Percentiles rank a stretch among this genome's conserved stretches.
These are phyloP conservation scores for Globisporangium rhizosaccharum DNA, from an alignment of 352 stramenopile genomes.

Conservation along the genomic window DNA sequence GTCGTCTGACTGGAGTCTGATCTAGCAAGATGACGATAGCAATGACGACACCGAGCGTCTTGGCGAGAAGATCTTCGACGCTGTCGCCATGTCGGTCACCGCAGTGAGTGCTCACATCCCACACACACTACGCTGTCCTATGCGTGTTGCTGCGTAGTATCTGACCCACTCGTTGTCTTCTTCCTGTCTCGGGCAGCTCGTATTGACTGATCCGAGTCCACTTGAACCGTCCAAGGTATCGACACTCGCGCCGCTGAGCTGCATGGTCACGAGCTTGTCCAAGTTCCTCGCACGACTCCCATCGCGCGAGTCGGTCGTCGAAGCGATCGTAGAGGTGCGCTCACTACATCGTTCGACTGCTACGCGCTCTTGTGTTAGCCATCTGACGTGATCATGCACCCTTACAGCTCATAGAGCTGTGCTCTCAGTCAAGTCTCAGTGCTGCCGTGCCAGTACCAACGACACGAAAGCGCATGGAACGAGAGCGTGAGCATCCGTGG, in stretches of 20 bases:
- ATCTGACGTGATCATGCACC: too few species aligned
- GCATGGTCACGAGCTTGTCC: conserved; percentile 5
- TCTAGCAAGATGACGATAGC: conserved; percentile 5
- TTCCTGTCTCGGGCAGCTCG: background rate
- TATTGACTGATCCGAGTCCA: background rate
- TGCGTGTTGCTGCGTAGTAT: background rate
- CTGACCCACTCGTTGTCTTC: background rate
- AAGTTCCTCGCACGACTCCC: conserved; percentile 1
- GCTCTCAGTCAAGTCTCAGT: background rate
- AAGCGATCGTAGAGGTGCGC: conserved; percentile 9
- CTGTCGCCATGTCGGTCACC: conserved; percentile 21
- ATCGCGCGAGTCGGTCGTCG: background rate
- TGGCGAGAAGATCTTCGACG: conserved; percentile 16
- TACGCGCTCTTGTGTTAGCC: too few species aligned
- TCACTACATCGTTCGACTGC: too few species aligned
- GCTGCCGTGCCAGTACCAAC: background rate
- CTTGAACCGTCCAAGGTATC: background rate
- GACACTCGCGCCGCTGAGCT: background rate
- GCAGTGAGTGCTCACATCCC: conserved; percentile 8
- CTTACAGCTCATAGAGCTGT: conserved; percentile 3
- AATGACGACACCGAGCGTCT: conserved; percentile 14
- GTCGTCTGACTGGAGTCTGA: background rate
- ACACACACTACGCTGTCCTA: background rate
- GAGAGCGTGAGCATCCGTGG: conserved; percentile 26
- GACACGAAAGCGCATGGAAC: background rate